Base-by-base conservation (phyloP, 2,329 filamentous ascomycete species). In the Juglanconis oblonga region DNA sequence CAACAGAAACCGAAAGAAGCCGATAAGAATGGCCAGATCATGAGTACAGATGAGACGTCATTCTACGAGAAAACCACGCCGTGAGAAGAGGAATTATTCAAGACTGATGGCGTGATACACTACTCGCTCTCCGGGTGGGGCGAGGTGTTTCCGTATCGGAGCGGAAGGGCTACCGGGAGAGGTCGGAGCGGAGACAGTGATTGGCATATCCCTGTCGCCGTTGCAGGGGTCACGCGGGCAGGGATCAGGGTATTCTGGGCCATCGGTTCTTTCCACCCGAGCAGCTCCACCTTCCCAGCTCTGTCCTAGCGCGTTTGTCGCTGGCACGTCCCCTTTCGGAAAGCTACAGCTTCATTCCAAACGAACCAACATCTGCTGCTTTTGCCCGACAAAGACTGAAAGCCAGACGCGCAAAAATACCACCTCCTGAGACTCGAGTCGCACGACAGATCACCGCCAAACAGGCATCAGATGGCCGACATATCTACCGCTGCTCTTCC, bases 251-350 rank as follows among this genome's bases (percentile, higher is more conserved):
- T 10, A 32, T 13, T 3, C 31, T 47, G 29, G 24, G 24, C 24
- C 24, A 24, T 24, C 3, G 17, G 52, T 55, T 14, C 40, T 35
- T 40, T 55, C 35, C 11, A 50, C 40, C 32, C 40, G 36, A 13
- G 35, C 32, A 32, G 17, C 36, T 40, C 3, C 29, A 33, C 54
- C 32, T 17, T 17, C 14, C 24, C 31, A 40, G 36, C 31, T 42
- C 24, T 32, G 33, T 55, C 50, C n/a, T 52, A 45, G 52, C 38
- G 52, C 52, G 40, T 31, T 38, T 42, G 44, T 58, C 56, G 50
- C 35, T 10, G 36, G 54, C 50, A 58, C 54, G 54, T 52, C 49
- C n/a, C 40, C 24, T 42, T 49, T 57, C 59, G 44, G 32, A 36
- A 48, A 32, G n/a, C 42, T 45, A 9, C 32, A 49, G 38, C 51